A percentile compares a stretch with the other conserved stretches of the same genome.
phyloP scores from a whole-genome alignment of 2,329 filamentous ascomycete genomes.

The Venturiaceae sp. region DNA sequence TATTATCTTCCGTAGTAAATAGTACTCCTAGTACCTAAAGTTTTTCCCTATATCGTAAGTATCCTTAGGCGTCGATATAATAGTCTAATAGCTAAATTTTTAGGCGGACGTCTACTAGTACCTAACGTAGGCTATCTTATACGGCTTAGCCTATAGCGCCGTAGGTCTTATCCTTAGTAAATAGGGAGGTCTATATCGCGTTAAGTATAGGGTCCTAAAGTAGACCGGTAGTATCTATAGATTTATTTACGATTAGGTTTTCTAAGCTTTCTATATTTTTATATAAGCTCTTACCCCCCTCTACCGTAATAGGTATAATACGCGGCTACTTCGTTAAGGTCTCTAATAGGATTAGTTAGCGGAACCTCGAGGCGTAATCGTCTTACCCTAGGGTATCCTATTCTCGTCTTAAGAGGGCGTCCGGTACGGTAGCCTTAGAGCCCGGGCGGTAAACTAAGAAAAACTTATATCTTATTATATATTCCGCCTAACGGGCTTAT shows the following conservation, averaged over 20 bases:
- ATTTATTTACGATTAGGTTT: too few species aligned
- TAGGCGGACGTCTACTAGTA: background rate
- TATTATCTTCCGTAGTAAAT: background rate
- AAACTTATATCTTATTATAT: background rate
- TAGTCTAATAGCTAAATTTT: background rate
- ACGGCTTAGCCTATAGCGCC: background rate
- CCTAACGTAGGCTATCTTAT: background rate
- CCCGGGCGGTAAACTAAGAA: background rate
- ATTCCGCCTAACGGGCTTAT: background rate
- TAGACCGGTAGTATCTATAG: too few species aligned
- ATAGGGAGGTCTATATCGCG: too few species aligned
- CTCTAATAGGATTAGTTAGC: too few species aligned
- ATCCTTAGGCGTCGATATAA: background rate
- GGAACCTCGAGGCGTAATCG: background rate
- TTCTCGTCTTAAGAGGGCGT: background rate
- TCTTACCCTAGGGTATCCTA: background rate
- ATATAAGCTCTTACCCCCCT: too few species aligned
- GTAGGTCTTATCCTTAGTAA: background rate
- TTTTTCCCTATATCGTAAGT: background rate
- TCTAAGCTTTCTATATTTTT: too few species aligned
- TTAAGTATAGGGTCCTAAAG: too few species aligned
- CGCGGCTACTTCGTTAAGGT: too few species aligned
- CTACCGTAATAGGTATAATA: too few species aligned
- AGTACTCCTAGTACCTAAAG: background rate
- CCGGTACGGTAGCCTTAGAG: background rate